Percentiles rank a stretch among this genome's conserved stretches.
Evolutionary conservation across 169 alveolate species (phyloP).

Genomic region (Babesia ovis): DNA sequence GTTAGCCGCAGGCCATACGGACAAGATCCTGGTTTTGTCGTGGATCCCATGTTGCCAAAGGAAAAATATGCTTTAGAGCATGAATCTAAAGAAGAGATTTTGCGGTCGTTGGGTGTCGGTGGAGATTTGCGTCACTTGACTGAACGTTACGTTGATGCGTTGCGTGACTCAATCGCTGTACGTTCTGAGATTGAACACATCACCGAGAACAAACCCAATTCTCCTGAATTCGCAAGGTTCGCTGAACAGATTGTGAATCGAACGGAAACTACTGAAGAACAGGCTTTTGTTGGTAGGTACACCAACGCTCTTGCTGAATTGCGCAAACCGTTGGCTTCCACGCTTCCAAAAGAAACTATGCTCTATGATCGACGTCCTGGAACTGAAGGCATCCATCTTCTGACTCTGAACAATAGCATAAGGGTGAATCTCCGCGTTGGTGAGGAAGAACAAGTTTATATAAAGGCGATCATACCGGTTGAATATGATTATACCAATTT

Average conservation of each 20-base stretch:
- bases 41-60: constrained; percentile 34
- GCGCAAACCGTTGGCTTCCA: constrained; percentile 42
- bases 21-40: constrained; percentile 26
- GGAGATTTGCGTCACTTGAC: constrained; percentile 22
- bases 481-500: constrained; percentile 12
- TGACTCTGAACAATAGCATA: constrained; percentile 32
- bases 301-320: constrained; percentile 23
- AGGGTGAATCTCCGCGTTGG: constrained; percentile 22
- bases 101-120: constrained; percentile 25
- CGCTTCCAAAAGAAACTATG: constrained; percentile 3
- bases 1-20: constrained; percentile 16
- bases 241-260: constrained; percentile 3
- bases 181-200: constrained; percentile 37
- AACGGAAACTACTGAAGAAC: not conserved
- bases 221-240: constrained; percentile 8
- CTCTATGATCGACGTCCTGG: constrained; percentile 13
- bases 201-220: constrained; percentile 4
- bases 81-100: constrained; percentile 18
- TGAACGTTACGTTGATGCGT: constrained; percentile 3
- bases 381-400: constrained; percentile 18
- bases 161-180: constrained; percentile 33
- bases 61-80: constrained; percentile 5
- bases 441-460: constrained; percentile 30
- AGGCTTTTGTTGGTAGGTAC: constrained; percentile 13
- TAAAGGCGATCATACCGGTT: constrained; percentile 27